Base-by-base conservation (phyloP, 2,329 filamentous ascomycete species). In the Microcyclospora tardicrescens region DNA sequence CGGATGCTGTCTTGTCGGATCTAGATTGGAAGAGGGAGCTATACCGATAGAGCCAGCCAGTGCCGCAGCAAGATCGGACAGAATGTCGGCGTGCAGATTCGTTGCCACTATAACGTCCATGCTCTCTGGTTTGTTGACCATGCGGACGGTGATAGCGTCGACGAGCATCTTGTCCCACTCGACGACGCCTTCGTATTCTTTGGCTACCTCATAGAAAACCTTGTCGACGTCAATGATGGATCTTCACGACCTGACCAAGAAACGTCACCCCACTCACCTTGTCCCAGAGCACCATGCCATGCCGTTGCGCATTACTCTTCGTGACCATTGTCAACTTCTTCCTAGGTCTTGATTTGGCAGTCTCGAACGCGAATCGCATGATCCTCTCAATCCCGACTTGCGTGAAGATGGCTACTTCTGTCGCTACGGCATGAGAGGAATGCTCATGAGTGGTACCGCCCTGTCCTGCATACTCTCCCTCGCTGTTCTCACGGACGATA, bases 31-130 rank as follows among this genome's bases (percentile, higher is more conserved):
- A 0, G 78, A 81, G 2, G 79, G 78, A 3, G 79, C 79, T 41
- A 84, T 82, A 8, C 80, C 79, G 43, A 84, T 83, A 2, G 72
- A 78, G 0, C 79, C 79, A 2, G 79, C 79, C 6, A 83, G 62
- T 0, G 78, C 77, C 11, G 80, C 79, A 5, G 79, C 80, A 14
- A 84, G 64, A 50, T 84, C 79, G 0, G 77, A 81, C 4, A 84
- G 68, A 36, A 58, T 58, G 27, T 58, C 55, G 28, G 55, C 55
- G 41, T 58, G 55, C 11, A 57, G 48, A 44, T 68, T 69, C 5
- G 66, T 68, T 1, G 66, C 65, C 6, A 68, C 64, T 29, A 69
- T 67, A 0, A 64, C 68, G 39, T 68, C 65, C 31, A 68, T 47
- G 1, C 57, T 58, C 42, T 65, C 56, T 2, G 66, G 65, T 33